Conservation (phyloP, 2,329 filamentous ascomycete genomes). For the Nigrograna mackinnonii region DNA sequence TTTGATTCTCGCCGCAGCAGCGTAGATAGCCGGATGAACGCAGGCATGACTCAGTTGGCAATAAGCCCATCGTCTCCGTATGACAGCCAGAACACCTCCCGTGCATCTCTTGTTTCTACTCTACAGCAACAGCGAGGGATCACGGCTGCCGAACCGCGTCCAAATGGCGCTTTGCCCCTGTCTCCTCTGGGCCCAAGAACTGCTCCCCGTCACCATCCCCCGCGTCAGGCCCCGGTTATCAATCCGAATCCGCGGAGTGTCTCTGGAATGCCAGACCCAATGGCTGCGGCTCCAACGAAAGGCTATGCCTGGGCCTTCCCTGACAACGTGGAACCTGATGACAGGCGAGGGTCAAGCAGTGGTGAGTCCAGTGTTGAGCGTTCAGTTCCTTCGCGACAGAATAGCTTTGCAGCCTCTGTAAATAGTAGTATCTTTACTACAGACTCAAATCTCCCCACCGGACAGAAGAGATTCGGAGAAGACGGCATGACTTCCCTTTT, state of each 20-base stretch:
- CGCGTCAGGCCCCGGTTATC: conserved; percentile 72
- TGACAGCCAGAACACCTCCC: conserved; percentile 75
- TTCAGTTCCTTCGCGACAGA: conserved; percentile 69
- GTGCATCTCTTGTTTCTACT: conserved; percentile 72
- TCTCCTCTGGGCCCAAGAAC: conserved; percentile 47
- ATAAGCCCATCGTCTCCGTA: conserved; percentile 72
- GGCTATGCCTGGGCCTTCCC: conserved; percentile 85
- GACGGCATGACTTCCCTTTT: conserved; percentile 51
- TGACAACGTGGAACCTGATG: conserved; percentile 66
- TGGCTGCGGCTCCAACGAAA: conserved; percentile 77
- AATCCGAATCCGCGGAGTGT: conserved; percentile 67
- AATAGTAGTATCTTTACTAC: conserved; percentile 79
- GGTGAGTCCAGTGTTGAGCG: conserved; percentile 51
- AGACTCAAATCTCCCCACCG: conserved; percentile 71
- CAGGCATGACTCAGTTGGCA: conserved; percentile 70
- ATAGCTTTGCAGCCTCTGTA: conserved; percentile 76
- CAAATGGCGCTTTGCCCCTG: conserved; percentile 49
- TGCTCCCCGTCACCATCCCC: conserved; percentile 41
- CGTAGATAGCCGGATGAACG: conserved; percentile 78
- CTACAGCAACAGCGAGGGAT: conserved; percentile 64
- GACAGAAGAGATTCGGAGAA: conserved; percentile 69
- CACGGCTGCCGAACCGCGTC: conserved; percentile 37
- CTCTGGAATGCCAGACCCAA: conserved; percentile 65
- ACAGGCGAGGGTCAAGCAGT: conserved; percentile 52
- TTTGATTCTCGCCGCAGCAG: conserved; percentile 72